Evolutionary conservation across 371 early-diverging fungal species (phyloP).

Genomic region (Apophysomyces trapeziformis): DNA sequence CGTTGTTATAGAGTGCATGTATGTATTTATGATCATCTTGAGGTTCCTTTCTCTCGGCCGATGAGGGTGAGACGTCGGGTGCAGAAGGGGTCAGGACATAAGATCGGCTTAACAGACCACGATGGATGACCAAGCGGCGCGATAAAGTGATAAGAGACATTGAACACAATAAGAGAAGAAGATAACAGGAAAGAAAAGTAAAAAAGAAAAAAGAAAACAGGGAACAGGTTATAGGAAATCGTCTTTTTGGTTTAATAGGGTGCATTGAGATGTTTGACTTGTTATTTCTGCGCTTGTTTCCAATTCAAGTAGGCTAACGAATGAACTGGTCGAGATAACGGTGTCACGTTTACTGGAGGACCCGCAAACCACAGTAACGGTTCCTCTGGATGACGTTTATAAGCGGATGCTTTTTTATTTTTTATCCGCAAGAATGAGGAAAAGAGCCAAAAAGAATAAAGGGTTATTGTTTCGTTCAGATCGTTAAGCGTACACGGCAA

Average conservation of each 20-base stretch:
- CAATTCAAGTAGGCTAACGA: constrained; percentile 43
- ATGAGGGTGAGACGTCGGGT: neutral
- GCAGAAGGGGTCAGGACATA: constrained; percentile 17
- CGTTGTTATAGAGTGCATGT: constrained; percentile 30
- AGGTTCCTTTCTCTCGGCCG: neutral
- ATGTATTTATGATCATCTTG: constrained; percentile 16
- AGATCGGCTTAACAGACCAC: neutral
- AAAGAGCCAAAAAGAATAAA: neutral
- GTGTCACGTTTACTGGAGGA: constrained; percentile 38
- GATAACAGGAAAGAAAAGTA: neutral
- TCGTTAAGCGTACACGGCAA: neutral
- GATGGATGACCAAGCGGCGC: neutral
- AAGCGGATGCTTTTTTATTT: constrained; percentile 24
- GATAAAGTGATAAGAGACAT: neutral
- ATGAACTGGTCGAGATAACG: constrained; percentile 28
- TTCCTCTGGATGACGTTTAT: constrained; percentile 35
- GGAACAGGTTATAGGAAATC: too few species aligned
- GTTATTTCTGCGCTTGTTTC: constrained; percentile 22
- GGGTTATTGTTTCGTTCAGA: neutral
- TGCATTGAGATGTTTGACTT: too few species aligned
- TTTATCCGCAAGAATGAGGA: too few species aligned
- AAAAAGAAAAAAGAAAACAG: neutral
- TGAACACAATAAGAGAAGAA: neutral
- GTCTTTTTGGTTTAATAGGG: neutral
- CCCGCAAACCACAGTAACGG: constrained; percentile 51